Conservation (phyloP, 306 rosid genomes). For the Cyamopsis tetragonoloba region DNA sequence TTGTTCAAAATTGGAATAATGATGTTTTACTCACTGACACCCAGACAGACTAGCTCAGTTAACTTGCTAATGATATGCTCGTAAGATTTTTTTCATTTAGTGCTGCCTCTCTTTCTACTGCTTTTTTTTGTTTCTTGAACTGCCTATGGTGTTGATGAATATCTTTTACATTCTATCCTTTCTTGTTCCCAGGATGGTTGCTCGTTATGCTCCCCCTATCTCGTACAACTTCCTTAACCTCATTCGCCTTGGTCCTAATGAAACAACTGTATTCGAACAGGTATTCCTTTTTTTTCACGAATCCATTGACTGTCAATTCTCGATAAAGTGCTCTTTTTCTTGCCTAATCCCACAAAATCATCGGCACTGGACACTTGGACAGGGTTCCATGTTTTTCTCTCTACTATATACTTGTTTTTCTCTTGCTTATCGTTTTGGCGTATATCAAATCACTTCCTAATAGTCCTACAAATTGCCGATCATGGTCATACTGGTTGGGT, state of each 20-base stretch:
- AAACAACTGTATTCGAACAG: slow-evolving; percentile 71
- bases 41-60: slow-evolving; percentile 95
- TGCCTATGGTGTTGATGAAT: slow-evolving; percentile 5
- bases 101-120: not conserved
- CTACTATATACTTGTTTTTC: slow-evolving; percentile 6
- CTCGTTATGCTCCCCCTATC: slow-evolving; percentile 96
- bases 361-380: not conserved
- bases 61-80: slow-evolving; percentile 99
- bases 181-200: slow-evolving; percentile 76
- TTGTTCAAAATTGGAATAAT: slow-evolving; percentile 86
- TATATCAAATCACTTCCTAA: slow-evolving; percentile 2
- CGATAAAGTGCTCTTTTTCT: not conserved
- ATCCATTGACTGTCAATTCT: not conserved
- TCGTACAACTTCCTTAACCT: slow-evolving; percentile 95
- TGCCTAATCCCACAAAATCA: slow-evolving; percentile 3
- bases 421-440: not conserved
- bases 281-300: slow-evolving; percentile 34
- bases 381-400: slow-evolving; percentile 2
- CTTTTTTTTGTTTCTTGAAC: slow-evolving; percentile 3
- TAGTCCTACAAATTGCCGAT: not conserved
- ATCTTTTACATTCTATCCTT: slow-evolving; percentile 13
- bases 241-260: slow-evolving; percentile 52
- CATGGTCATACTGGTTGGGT: not conserved
- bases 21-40: slow-evolving; percentile 91
- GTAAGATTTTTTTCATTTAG: slow-evolving; percentile 49